phyloP scores from a whole-genome alignment of 345 rosid species.

The Hibiscus mutabilis region DNA sequence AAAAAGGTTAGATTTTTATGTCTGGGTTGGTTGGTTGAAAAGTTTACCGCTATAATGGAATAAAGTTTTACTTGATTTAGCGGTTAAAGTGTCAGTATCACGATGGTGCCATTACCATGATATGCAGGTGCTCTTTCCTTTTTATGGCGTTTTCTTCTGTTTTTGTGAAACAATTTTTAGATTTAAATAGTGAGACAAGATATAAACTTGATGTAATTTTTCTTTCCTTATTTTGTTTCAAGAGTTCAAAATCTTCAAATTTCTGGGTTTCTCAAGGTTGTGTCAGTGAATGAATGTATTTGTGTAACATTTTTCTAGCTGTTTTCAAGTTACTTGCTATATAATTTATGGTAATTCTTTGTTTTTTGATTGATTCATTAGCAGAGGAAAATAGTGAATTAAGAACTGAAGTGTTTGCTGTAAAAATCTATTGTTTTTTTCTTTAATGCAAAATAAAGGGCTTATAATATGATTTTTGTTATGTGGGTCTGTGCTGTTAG shows the following conservation, averaged over 20 bases:
- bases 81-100: conserved; percentile 31
- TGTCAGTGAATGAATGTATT: no score
- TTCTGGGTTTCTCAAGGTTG: background rate
- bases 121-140: conserved; percentile 24
- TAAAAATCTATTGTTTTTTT: background rate
- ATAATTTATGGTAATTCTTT: background rate
- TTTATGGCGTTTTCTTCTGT: conserved; percentile 19
- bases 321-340: no score
- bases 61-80: background rate
- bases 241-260: background rate
- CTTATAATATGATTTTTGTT: conserved; percentile 21
- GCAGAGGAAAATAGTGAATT: no score
- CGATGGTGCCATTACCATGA: conserved; percentile 14
- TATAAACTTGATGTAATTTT: background rate
- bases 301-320: no score
- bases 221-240: background rate
- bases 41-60: background rate
- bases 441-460: background rate
- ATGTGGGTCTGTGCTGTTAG: conserved; percentile 50
- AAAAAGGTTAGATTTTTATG: conserved; percentile 16
- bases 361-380: no score
- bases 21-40: background rate
- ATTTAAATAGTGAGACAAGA: conserved; percentile 1
- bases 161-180: background rate
- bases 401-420: background rate